Base-by-base conservation (phyloP, 2,329 filamentous ascomycete genomes). In the Xylaria sp. region DNA sequence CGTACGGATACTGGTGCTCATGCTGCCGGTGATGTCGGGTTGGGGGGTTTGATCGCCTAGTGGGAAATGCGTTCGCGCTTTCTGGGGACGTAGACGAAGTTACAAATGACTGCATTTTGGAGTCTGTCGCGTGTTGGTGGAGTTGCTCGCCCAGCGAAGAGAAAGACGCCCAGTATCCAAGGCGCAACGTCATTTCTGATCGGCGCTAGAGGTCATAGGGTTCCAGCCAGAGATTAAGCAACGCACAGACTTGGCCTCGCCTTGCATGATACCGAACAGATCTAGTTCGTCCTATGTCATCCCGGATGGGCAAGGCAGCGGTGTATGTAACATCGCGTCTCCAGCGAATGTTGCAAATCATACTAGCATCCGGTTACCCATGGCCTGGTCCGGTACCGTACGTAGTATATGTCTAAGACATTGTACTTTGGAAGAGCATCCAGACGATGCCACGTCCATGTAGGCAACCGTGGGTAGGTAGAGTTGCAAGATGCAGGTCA, bases 271-370 rank as follows among this genome's bases (percentile, higher is more conserved):
- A 63, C 67, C 71, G 65, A 71, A 69, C 64, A 72, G 72, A 74
- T 75, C 69, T 65, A 54, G 70, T 76, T 76, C 74, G 68, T 76
- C 74, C 72, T 75, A 76, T 76, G 48, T 69, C 60, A 68, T 69
- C 67, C 67, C 61, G 69, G 59, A 69, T 53, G 55, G 45, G 48
- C 24, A 42, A 63, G 59, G 59, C 57, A 55, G 59, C 68, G 59
- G 65, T 48, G 55, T 59, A 61, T 59, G 68, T 65, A 66, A 69
- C 69, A 69, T 69, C 59, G 60, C 62, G 53, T 45, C 55, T 36
- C 34, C 45, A 32, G 65, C 55, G 50, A 56, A 48, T 36, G 39
- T 63, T 69, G 70, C 47, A 61, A 65, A 62, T 58, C 68, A 68
- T 62, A 54, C 67, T 30, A 67, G 55, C 42, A 56, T 51, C 53